Conservation (phyloP, 2,329 filamentous ascomycete genomes). For the Eutypella sp. region DNA sequence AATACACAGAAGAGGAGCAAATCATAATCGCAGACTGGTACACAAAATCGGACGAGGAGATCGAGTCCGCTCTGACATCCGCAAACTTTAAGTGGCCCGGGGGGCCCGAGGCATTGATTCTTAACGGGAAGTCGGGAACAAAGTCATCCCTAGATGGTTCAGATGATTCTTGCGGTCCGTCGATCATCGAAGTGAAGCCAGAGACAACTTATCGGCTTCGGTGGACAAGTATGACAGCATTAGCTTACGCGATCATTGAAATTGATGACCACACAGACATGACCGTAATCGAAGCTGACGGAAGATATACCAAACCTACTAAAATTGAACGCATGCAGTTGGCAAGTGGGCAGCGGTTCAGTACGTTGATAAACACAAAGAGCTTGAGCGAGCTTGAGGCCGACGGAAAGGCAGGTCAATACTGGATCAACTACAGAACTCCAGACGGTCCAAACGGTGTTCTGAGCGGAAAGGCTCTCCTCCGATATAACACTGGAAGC, state of each 20-base stretch:
- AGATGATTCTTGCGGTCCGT: constrained; percentile 36
- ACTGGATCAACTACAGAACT: constrained; percentile 44
- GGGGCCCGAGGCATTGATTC: constrained; percentile 50
- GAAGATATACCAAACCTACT: constrained; percentile 45
- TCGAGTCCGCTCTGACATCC: constrained; percentile 45
- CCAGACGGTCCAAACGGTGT: constrained; percentile 39
- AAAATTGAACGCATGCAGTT: constrained; percentile 48
- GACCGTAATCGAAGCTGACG: constrained; percentile 57
- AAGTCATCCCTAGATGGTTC: constrained; percentile 29
- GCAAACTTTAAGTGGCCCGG: constrained; percentile 53
- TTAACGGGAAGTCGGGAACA: constrained; percentile 51
- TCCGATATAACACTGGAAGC: constrained; percentile 33
- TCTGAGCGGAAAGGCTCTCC: constrained; percentile 43
- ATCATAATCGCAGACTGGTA: constrained; percentile 55
- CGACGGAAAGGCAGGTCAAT: constrained; percentile 29
- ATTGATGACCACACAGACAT: constrained; percentile 53
- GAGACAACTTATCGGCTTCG: constrained; percentile 57
- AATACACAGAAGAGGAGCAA: constrained; percentile 58
- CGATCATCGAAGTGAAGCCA: constrained; percentile 54
- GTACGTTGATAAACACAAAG: constrained; percentile 51
- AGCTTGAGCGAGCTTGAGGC: constrained; percentile 35
- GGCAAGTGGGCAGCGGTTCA: constrained; percentile 56
- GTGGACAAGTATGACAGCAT: constrained; percentile 51
- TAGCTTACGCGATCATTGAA: constrained; percentile 49
- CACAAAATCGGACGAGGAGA: constrained; percentile 43